These are phyloP conservation scores for Gastrolobium bilobum DNA, from an alignment of 306 rosid genomes.

Conservation along the genomic window DNA sequence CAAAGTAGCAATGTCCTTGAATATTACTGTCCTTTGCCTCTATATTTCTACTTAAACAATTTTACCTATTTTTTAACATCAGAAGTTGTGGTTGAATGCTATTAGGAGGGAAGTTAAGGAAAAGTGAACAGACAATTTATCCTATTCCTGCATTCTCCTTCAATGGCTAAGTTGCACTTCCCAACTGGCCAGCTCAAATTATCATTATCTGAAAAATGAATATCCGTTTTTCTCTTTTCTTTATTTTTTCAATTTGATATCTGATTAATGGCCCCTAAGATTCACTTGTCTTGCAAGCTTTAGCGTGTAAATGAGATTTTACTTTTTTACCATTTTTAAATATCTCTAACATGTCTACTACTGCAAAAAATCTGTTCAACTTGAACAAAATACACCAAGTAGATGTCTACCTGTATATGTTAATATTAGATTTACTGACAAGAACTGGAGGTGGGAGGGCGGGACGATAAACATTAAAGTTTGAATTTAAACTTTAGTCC, in stretches of 20 bases:
- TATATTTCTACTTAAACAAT: background rate
- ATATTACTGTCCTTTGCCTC: background rate
- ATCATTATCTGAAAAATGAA: background rate
- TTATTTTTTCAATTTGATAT: too few species aligned
- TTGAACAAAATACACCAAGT: too few species aligned
- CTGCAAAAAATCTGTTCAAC: too few species aligned
- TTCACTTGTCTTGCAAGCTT: slow-evolving; percentile 1
- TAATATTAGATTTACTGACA: too few species aligned
- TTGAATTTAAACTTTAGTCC: too few species aligned
- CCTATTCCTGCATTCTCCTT: slow-evolving; percentile 8
- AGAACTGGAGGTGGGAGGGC: too few species aligned
- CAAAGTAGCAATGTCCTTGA: slow-evolving; percentile 27
- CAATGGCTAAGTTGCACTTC: background rate
- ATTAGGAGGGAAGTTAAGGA: background rate
- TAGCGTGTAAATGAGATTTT: background rate
- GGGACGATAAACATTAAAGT: too few species aligned
- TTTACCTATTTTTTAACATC: background rate
- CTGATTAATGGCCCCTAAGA: too few species aligned
- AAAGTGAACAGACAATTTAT: slow-evolving; percentile 8
- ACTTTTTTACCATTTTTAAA: too few species aligned
- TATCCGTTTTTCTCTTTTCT: background rate
- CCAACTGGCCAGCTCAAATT: background rate
- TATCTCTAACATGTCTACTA: too few species aligned
- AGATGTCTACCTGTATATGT: too few species aligned
- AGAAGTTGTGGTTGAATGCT: background rate